Evolutionary conservation across 176 grass and related monocot species (phyloP).

Genomic region (Musa beccarii): DNA sequence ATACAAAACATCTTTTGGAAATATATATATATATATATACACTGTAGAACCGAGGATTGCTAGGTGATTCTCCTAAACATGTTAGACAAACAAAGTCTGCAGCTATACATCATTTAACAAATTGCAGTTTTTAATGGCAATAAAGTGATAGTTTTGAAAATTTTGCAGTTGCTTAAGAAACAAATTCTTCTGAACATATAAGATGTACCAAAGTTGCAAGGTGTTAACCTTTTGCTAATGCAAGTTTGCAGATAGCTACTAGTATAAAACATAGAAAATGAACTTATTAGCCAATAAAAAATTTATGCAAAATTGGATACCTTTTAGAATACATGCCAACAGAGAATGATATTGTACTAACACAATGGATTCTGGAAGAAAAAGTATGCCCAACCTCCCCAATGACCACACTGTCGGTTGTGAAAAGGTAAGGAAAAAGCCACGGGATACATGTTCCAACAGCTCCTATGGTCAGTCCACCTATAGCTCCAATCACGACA

Average conservation of each 20-base stretch:
- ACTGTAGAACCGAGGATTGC: too few relatives aligned
- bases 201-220: neutral
- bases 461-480: slow-evolving; percentile 50
- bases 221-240: neutral
- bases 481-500: slow-evolving; percentile 60
- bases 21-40: neutral
- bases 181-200: neutral
- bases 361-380: neutral
- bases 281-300: too few relatives aligned
- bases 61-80: neutral
- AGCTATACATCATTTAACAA: neutral
- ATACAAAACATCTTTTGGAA: neutral
- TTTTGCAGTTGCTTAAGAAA: neutral
- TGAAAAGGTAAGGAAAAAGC: slow-evolving; percentile 69
- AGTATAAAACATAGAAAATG: too few relatives aligned
- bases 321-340: neutral
- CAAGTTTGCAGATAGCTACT: too few relatives aligned
- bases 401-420: slow-evolving; percentile 54
- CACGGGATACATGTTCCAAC: slow-evolving; percentile 68
- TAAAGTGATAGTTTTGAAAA: neutral
- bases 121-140: neutral
- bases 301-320: too few relatives aligned
- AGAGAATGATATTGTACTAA: neutral
- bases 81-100: neutral
- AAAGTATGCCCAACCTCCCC: slow-evolving; percentile 41